Evolutionary conservation across 2,329 filamentous ascomycete genomes (phyloP), one percentile per base, ranked within the genome.

Genomic region (Pseudogymnoascus sp.): DNA sequence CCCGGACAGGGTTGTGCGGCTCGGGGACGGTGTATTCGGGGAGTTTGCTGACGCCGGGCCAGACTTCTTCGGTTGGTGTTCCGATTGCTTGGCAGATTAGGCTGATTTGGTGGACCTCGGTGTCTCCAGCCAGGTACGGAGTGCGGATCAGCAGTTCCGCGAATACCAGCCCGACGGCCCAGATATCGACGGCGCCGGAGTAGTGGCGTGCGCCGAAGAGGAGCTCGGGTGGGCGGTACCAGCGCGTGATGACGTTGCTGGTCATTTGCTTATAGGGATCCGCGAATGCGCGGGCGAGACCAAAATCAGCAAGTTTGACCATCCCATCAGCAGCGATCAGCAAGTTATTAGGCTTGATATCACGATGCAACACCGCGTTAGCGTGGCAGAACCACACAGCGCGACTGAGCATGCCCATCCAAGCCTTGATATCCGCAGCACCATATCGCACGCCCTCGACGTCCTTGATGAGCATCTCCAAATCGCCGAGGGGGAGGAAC

Each of bases 311-410:
- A 61, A 99, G 85, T 75, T 97, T 97, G 72, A 99, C 86, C 72
- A 93, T 90, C 60, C 95, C 93, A 73, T 96, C 90, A 45, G 91
- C 89, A 21, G 92, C 92, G 70, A 99, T 96, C 65, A 99, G 82
- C 76, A 97, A 79, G 79, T 99, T 99, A 83, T 97, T 97, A 59
- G 93, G 93, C 78, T 99, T 99, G 80, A 99, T 97, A 80, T 99
- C 95, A 70, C 95, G 90, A 77, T 99, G 95, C 31, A 99, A 82
- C 16, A 99, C 85, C 71, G 89, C 93, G 75, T 95, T 96, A 73
- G 93, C 90, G 76, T 99, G 95, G 76, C 95, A 97, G 80, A 96
- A 99, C 88, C 91, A 96, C 29, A 97, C 86, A 26, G 90, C 95
- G 45, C 93, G 87, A 29, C 84, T 85, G n/a, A 97, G 83, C 95